Evolutionary conservation across 1,139 yeast species (phyloP).

Genomic region (Scheffersomyces lignicola): DNA sequence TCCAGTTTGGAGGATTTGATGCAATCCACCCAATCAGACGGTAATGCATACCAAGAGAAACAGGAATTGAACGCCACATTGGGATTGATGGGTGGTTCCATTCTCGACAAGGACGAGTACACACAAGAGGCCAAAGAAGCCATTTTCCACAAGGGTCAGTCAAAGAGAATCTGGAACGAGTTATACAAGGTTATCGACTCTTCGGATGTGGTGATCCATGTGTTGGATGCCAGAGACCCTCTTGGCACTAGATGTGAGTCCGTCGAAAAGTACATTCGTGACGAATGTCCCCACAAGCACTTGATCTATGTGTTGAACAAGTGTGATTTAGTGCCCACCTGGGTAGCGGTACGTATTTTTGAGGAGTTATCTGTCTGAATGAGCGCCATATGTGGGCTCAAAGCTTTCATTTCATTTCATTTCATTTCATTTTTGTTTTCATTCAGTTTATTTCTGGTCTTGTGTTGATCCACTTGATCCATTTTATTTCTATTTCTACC

Average conservation of each 20-base stretch:
- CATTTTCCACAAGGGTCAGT: slow-evolving; percentile 94
- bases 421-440: slow-evolving; percentile 10
- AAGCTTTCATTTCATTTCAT: slow-evolving; percentile 8
- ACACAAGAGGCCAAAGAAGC: slow-evolving; percentile 92
- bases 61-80: slow-evolving; percentile 71
- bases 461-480: slow-evolving; percentile 11
- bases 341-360: slow-evolving; percentile 98
- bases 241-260: slow-evolving; percentile 92
- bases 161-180: slow-evolving; percentile 98
- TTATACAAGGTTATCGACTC: slow-evolving; percentile 95
- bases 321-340: slow-evolving; percentile 97
- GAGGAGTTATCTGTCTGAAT: too few species aligned
- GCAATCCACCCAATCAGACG: slow-evolving; percentile 57
- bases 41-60: slow-evolving; percentile 67
- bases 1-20: slow-evolving; percentile 82
- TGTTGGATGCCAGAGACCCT: slow-evolving; percentile 96
- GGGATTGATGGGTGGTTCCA: slow-evolving; percentile 73
- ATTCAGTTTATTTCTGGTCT: slow-evolving; percentile 9
- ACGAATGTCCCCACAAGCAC: slow-evolving; percentile 96
- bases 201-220: slow-evolving; percentile 93
- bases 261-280: slow-evolving; percentile 88
- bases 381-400: not conserved
- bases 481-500: slow-evolving; percentile 15
- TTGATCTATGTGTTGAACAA: slow-evolving; percentile 91
- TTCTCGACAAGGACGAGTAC: slow-evolving; percentile 73